Evolutionary conservation across 2,329 filamentous ascomycete genomes (phyloP).

Genomic region (Epichloe gansuensis): DNA sequence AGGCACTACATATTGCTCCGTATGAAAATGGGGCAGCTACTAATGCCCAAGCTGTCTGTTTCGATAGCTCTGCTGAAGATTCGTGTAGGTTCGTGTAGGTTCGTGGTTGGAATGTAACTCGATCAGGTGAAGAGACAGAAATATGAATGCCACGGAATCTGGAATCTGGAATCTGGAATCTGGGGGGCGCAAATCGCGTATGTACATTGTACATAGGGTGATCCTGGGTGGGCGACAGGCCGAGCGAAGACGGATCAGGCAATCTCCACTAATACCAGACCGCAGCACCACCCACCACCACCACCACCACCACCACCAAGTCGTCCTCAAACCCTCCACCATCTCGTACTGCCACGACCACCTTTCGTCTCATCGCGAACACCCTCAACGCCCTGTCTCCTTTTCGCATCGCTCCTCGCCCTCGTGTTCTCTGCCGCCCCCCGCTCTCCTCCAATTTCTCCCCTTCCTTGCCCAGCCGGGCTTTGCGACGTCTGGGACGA

Average conservation of each 20-base stretch:
- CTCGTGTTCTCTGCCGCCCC: background rate
- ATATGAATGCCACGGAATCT: no score
- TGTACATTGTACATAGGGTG: no score
- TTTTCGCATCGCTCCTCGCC: background rate
- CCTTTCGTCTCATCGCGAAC: background rate
- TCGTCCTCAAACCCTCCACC: background rate
- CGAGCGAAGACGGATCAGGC: no score
- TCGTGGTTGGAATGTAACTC: no score
- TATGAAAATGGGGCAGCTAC: no score
- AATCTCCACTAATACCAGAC: background rate
- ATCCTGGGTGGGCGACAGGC: no score
- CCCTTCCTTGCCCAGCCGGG: background rate
- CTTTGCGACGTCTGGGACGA: slow-evolving; percentile 5
- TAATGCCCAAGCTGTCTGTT: background rate
- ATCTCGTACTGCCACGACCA: slow-evolving; percentile 4
- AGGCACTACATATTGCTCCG: background rate
- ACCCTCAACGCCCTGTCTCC: background rate
- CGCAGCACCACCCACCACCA: background rate
- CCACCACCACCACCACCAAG: background rate
- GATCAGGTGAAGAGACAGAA: no score
- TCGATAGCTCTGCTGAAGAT: background rate
- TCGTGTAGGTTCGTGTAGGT: no score
- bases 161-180: no score
- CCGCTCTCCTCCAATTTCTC: background rate
- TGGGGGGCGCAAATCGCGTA: no score